phyloP scores from a whole-genome alignment of 2,329 filamentous ascomycete species.

The Penicillium sp. region DNA sequence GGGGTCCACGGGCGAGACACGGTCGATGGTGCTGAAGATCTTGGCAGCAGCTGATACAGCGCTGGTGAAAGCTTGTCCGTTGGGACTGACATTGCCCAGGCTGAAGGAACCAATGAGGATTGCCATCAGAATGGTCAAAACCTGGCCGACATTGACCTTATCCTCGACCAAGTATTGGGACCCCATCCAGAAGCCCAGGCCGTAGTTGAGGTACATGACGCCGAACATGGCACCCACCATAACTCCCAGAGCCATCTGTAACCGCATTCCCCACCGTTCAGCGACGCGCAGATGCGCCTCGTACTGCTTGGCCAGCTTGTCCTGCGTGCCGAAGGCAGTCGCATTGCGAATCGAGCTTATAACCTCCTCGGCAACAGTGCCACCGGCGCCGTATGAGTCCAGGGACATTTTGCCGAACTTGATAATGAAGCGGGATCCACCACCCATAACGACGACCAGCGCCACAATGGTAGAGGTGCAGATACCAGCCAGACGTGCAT shows the following conservation, averaged over 20 bases:
- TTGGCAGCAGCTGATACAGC: conserved; percentile 79
- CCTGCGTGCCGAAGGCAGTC: conserved; percentile 87
- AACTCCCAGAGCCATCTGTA: conserved; percentile 65
- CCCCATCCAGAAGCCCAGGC: conserved; percentile 83
- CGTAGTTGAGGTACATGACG: conserved; percentile 80
- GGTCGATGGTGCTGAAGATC: conserved; percentile 91
- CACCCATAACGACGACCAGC: conserved; percentile 70
- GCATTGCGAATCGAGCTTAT: conserved; percentile 90
- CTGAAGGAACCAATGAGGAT: conserved; percentile 92
- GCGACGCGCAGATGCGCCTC: conserved; percentile 68
- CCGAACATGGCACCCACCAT: conserved; percentile 84
- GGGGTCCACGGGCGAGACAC: conserved; percentile 76
- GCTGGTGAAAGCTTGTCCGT: conserved; percentile 78
- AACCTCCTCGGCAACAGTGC: conserved; percentile 87
- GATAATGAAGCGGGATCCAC: conserved; percentile 67
- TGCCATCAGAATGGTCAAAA: conserved; percentile 82
- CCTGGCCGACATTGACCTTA: conserved; percentile 60
- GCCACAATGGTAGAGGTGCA: conserved; percentile 75
- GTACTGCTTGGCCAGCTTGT: conserved; percentile 83
- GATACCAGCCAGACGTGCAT: conserved; percentile 90
- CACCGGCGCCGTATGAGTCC: conserved; percentile 74
- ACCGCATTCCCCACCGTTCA: conserved; percentile 68
- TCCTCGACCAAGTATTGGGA: conserved; percentile 66
- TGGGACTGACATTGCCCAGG: conserved; percentile 79
- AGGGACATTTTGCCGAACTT: conserved; percentile 75